A percentile compares a stretch with the other conserved stretches of the same genome.
Conservation (phyloP, 441 rosid genomes). For the Jatropha podagrica region DNA sequence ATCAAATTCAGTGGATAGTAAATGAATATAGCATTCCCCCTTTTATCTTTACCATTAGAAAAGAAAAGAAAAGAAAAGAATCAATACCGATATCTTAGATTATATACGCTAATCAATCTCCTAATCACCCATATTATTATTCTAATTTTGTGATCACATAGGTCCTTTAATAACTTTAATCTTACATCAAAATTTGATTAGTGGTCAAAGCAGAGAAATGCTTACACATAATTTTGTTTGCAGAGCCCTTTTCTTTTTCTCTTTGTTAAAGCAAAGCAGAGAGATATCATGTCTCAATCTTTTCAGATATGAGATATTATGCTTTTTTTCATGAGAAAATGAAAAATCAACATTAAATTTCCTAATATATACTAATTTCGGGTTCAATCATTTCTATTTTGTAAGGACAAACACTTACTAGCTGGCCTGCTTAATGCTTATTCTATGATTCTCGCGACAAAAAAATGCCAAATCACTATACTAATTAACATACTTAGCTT, state of each 20-base stretch:
- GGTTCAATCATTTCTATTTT: background rate
- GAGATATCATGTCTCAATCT: conserved; percentile 23
- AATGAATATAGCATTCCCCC: background rate
- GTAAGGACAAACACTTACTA: background rate
- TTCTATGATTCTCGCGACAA: background rate
- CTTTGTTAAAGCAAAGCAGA: conserved; percentile 23
- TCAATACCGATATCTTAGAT: conserved; percentile 15
- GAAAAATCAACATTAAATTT: background rate
- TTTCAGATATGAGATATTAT: conserved; percentile 17
- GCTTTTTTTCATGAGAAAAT: conserved; percentile 11
- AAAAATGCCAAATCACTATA: background rate
- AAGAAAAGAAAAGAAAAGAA: conserved; percentile 22
- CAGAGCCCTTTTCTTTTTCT: background rate
- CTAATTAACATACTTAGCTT: background rate
- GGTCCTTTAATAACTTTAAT: conserved; percentile 14
- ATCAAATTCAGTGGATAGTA: conserved; percentile 15
- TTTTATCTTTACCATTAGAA: background rate
- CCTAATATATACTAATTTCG: too few relatives aligned
- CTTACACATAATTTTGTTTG: conserved; percentile 3
- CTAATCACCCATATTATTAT: conserved; percentile 16
- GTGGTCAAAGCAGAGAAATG: conserved; percentile 26
- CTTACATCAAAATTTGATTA: conserved; percentile 1
- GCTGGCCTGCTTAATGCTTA: background rate
- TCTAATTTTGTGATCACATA: conserved; percentile 15
- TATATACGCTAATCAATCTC: conserved; percentile 25